These are phyloP conservation scores for Pseudovirgaria hyperparasitica DNA, from an alignment of 2,329 filamentous ascomycete species.

Conservation along the genomic window DNA sequence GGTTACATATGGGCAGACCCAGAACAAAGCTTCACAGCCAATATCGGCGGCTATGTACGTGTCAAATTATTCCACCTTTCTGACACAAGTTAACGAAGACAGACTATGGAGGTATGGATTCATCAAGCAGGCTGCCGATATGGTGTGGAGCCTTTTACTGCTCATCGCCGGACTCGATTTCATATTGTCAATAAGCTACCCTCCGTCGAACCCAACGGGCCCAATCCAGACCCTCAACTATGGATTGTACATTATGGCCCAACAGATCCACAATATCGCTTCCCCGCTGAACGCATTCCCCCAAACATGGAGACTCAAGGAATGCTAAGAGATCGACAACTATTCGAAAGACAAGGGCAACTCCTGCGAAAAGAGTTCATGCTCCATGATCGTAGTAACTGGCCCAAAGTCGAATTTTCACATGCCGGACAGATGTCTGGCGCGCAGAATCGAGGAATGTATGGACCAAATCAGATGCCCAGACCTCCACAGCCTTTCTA, in stretches of 20 bases:
- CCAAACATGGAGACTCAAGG: slow-evolving; percentile 45
- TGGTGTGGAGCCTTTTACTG: slow-evolving; percentile 57
- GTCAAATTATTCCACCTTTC: slow-evolving; percentile 1
- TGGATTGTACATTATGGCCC: slow-evolving; percentile 88
- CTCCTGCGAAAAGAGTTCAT: slow-evolving; percentile 84
- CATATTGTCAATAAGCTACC: slow-evolving; percentile 69
- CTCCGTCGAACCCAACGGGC: no score
- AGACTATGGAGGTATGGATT: slow-evolving; percentile 82
- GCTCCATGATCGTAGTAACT: slow-evolving; percentile 77
- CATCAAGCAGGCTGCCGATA: slow-evolving; percentile 71
- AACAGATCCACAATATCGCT: slow-evolving; percentile 58
- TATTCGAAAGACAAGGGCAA: slow-evolving; percentile 60
- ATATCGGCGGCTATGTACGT: slow-evolving; percentile 54
- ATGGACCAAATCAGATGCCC: slow-evolving; percentile 21
- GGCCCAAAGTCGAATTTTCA: slow-evolving; percentile 75
- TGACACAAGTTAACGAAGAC: slow-evolving; percentile 8
- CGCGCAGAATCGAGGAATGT: slow-evolving; percentile 7
- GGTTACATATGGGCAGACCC: slow-evolving; percentile 82
- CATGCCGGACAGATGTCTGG: slow-evolving; percentile 14
- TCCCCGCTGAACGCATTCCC: slow-evolving; percentile 56
- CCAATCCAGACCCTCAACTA: slow-evolving; percentile 65
- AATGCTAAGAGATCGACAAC: slow-evolving; percentile 47
- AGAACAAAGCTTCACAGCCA: slow-evolving; percentile 65
- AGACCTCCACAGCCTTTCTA: slow-evolving; percentile 17
- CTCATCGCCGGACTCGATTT: slow-evolving; percentile 74